Conservation (phyloP, 2,329 filamentous ascomycete genomes). For the Penicillium sp. region DNA sequence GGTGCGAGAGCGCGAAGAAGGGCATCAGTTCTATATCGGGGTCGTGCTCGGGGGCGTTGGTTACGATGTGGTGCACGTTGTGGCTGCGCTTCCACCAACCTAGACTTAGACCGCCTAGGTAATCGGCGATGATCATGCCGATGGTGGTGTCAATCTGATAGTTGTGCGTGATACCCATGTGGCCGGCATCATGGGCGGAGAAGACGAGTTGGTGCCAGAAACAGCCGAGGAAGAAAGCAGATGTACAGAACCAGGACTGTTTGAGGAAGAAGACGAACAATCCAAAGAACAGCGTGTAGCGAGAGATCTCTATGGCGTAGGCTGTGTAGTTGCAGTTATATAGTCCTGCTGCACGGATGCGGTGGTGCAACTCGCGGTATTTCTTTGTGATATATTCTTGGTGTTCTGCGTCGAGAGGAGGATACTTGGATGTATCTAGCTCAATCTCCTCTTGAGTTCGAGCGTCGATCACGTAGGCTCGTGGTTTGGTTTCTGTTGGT, state of each 20-base stretch:
- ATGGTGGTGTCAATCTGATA: conserved; percentile 78
- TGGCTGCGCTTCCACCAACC: conserved; percentile 97
- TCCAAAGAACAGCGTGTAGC: conserved; percentile 66
- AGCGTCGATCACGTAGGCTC: conserved; percentile 65
- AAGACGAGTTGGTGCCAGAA: conserved; percentile 95
- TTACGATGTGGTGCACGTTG: conserved; percentile 94
- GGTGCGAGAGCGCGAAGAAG: conserved; percentile 80
- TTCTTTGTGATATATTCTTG: conserved; percentile 73
- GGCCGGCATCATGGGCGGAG: conserved; percentile 85
- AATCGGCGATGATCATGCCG: conserved; percentile 85
- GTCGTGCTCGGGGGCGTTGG: conserved; percentile 90
- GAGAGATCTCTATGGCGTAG: conserved; percentile 66
- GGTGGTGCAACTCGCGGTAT: conserved; percentile 23
- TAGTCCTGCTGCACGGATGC: conserved; percentile 60
- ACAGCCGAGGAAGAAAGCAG: conserved; percentile 70
- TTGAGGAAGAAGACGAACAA: conserved; percentile 50
- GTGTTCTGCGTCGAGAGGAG: conserved; percentile 65
- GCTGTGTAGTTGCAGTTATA: conserved; percentile 76
- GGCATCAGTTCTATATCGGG: conserved; percentile 90
- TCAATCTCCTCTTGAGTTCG: conserved; percentile 71
- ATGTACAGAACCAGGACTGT: conserved; percentile 62
- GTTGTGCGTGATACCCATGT: conserved; percentile 92
- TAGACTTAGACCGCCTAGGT: conserved; percentile 78
- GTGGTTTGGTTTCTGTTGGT: conserved; percentile 26
- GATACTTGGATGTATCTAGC: conserved; percentile 74